Evolutionary conservation across 1,284 basidiomycete genomes (phyloP).

Genomic region (Ceratobasidium sp.): DNA sequence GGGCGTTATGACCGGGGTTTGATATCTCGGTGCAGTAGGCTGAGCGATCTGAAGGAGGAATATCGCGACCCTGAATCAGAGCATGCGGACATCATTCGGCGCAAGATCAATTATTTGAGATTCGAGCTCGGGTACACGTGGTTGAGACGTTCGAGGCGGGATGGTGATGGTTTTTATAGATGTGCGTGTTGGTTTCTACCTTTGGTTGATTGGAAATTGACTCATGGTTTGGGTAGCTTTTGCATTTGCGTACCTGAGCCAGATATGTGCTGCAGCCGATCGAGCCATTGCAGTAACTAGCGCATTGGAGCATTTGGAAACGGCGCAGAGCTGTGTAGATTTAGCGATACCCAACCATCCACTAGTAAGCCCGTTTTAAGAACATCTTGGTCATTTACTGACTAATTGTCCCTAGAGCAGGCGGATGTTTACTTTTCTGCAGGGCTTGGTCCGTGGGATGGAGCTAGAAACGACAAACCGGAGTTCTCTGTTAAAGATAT

Average conservation of each 20-base stretch:
- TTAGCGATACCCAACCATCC: conserved; percentile 1
- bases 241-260: conserved; percentile 32
- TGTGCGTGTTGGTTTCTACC: conserved; percentile 2
- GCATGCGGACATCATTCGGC: conserved; percentile 35
- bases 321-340: conserved; percentile 19
- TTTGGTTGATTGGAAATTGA: neutral
- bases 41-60: conserved; percentile 37
- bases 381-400: neutral
- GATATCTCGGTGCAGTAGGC: neutral
- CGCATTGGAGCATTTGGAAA: conserved; percentile 32
- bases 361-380: conserved; percentile 1
- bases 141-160: conserved; percentile 31
- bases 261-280: conserved; percentile 27
- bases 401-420: conserved; percentile 2
- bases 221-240: conserved; percentile 3
- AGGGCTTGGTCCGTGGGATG: conserved; percentile 29
- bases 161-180: conserved; percentile 42
- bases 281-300: conserved; percentile 13
- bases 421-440: conserved; percentile 5
- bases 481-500: neutral
- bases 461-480: conserved; percentile 12
- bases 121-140: conserved; percentile 39
- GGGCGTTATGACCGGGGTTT: conserved; percentile 23
- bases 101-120: conserved; percentile 43
- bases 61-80: conserved; percentile 32